Conservation (phyloP, 805 yeast species). For the Cyberlindnera xylosilytica region DNA sequence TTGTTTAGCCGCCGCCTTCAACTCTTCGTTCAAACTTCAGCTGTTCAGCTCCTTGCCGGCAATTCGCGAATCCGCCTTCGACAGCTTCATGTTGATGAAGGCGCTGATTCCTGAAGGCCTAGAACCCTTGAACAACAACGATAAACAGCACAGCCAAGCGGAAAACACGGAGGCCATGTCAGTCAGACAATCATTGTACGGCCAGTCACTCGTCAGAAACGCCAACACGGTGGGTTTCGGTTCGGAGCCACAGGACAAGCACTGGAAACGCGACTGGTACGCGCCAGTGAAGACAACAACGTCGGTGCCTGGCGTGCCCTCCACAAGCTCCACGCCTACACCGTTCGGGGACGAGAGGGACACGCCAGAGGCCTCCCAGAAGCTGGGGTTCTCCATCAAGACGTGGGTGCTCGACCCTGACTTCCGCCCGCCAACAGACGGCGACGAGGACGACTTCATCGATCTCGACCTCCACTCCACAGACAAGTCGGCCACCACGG, state of each 20-base stretch:
- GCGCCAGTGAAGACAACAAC: constrained; percentile 18
- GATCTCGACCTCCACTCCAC: constrained; percentile 39
- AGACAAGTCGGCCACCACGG: constrained; percentile 17
- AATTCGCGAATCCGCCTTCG: too few relatives aligned
- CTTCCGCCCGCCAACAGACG: constrained; percentile 29
- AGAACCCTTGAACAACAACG: too few relatives aligned
- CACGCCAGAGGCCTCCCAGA: constrained; percentile 15
- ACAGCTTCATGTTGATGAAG: too few relatives aligned
- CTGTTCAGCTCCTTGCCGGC: too few relatives aligned
- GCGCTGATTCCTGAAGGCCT: too few relatives aligned
- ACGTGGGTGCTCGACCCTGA: constrained; percentile 30
- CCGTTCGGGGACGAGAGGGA: constrained; percentile 27
- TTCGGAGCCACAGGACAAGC: constrained; percentile 20
- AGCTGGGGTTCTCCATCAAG: constrained; percentile 28
- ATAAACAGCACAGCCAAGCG: too few relatives aligned
- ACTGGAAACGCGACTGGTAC: constrained; percentile 30
- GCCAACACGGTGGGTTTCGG: constrained; percentile 22
- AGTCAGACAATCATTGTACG: constrained; percentile 23
- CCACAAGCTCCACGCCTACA: constrained; percentile 19
- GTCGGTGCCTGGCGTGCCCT: constrained; percentile 4
- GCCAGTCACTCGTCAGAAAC: constrained; percentile 28
- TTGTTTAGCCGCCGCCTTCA: too few relatives aligned
- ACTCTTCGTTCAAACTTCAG: too few relatives aligned
- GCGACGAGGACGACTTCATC: constrained; percentile 41
- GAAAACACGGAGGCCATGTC: too few relatives aligned